Conservation (phyloP, 2,329 filamentous ascomycete genomes). For the Neofusicoccum sp. region DNA sequence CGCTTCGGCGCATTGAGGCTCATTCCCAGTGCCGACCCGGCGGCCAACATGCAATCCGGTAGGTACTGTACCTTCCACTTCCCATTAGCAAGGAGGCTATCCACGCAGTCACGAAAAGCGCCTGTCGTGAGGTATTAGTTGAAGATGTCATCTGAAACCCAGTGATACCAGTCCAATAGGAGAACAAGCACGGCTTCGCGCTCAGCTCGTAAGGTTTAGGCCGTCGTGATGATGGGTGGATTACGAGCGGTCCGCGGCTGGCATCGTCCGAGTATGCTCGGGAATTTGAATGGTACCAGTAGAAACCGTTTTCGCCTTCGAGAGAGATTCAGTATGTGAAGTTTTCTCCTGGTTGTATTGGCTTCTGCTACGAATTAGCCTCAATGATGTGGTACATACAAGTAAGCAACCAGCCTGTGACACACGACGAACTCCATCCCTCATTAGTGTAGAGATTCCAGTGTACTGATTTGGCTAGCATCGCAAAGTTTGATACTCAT, state of each 20-base stretch:
- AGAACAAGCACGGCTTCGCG: slow-evolving; percentile 22
- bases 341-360: slow-evolving; percentile 62
- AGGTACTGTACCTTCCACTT: slow-evolving; percentile 25
- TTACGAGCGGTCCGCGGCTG: slow-evolving; percentile 63
- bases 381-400: too few species aligned
- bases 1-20: not conserved
- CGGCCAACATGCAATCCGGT: not conserved
- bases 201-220: slow-evolving; percentile 23
- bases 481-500: too few species aligned
- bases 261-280: slow-evolving; percentile 71
- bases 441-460: too few species aligned
- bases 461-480: too few species aligned
- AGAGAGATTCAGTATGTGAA: slow-evolving; percentile 71
- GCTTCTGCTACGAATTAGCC: slow-evolving; percentile 42
- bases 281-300: slow-evolving; percentile 77
- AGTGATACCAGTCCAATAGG: slow-evolving; percentile 25
- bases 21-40: not conserved
- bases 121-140: slow-evolving; percentile 25
- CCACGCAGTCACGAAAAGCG: slow-evolving; percentile 25
- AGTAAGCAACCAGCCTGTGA: too few species aligned
- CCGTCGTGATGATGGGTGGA: slow-evolving; percentile 47
- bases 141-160: slow-evolving; percentile 23
- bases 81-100: slow-evolving; percentile 27
- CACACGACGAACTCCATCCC: too few species aligned
- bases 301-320: slow-evolving; percentile 61